phyloP scores from a whole-genome alignment of 805 yeast species.

The Suhomyces vadensis region DNA sequence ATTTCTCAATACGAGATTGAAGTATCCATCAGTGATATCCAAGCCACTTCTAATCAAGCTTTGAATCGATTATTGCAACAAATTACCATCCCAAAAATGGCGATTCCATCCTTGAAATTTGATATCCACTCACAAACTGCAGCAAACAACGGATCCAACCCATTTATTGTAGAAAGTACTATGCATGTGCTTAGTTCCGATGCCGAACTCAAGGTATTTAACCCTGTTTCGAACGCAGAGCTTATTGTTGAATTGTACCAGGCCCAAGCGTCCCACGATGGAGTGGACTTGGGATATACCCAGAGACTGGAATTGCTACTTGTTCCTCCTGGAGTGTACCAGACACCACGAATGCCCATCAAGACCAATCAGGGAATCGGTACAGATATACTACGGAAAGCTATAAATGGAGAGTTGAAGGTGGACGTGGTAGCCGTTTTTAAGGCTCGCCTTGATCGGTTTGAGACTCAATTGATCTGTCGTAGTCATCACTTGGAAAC shows the following conservation, averaged over 20 bases:
- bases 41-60: conserved; percentile 15
- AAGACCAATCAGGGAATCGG: conserved; percentile 47
- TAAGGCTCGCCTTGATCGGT: conserved; percentile 39
- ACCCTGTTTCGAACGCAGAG: conserved; percentile 53
- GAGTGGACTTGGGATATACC: conserved; percentile 47
- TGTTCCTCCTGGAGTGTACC: conserved; percentile 54
- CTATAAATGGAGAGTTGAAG: conserved; percentile 50
- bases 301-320: conserved; percentile 40
- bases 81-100: conserved; percentile 23
- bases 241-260: conserved; percentile 41
- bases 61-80: conserved; percentile 17
- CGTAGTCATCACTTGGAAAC: conserved; percentile 42
- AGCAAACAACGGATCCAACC: conserved; percentile 12
- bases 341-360: conserved; percentile 52
- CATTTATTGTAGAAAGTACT: conserved; percentile 50
- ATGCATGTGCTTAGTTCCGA: conserved; percentile 58
- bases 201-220: conserved; percentile 52
- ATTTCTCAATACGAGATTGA: conserved; percentile 39
- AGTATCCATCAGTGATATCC: conserved; percentile 29
- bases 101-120: conserved; percentile 28
- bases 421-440: conserved; percentile 50
- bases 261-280: conserved; percentile 52
- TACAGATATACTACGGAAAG: conserved; percentile 49
- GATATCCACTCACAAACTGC: neutral
- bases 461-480: conserved; percentile 44